Conservation (phyloP, 768 basidiomycete genomes). For the Panus rudis region DNA sequence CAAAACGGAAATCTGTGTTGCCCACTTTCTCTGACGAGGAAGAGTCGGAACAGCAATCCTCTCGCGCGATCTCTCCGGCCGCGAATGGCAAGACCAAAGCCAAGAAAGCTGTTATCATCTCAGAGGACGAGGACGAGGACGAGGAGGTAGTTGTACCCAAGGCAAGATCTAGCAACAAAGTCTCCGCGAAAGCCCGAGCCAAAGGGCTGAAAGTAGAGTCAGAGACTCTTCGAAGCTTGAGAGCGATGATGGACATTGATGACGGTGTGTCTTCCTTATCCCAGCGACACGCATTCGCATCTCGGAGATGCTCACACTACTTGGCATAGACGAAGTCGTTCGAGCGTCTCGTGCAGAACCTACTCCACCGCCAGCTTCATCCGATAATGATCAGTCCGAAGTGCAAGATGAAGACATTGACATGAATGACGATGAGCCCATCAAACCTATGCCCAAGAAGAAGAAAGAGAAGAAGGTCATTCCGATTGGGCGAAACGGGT, state of each 20-base stretch:
- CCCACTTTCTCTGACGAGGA: slow-evolving; percentile 10
- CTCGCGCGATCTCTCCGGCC: slow-evolving; percentile 3
- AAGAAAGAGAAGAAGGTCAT: slow-evolving; percentile 47
- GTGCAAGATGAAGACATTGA: slow-evolving; percentile 19
- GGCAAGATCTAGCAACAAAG: no score
- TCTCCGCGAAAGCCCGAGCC: slow-evolving; percentile 25
- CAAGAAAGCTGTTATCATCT: slow-evolving; percentile 44
- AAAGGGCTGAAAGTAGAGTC: slow-evolving; percentile 33
- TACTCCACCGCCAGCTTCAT: neutral
- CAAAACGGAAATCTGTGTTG: slow-evolving; percentile 25
- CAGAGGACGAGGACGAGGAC: slow-evolving; percentile 58
- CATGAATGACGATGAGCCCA: slow-evolving; percentile 19
- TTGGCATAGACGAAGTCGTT: slow-evolving; percentile 10
- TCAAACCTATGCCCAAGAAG: slow-evolving; percentile 28
- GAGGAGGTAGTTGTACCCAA: slow-evolving; percentile 25
- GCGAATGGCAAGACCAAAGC: slow-evolving; percentile 9
- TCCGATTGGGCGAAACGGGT: slow-evolving; percentile 73
- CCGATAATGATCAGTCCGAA: slow-evolving; percentile 8
- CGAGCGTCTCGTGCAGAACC: slow-evolving; percentile 4
- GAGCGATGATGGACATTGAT: slow-evolving; percentile 74
- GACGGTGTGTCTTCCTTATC: slow-evolving; percentile 42
- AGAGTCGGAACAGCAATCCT: neutral
- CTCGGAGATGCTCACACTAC: neutral
- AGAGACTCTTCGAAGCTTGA: slow-evolving; percentile 36
- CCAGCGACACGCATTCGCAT: neutral